These are phyloP conservation scores for Saturnispora galanensis DNA, from an alignment of 805 yeast genomes.

Conservation along the genomic window DNA sequence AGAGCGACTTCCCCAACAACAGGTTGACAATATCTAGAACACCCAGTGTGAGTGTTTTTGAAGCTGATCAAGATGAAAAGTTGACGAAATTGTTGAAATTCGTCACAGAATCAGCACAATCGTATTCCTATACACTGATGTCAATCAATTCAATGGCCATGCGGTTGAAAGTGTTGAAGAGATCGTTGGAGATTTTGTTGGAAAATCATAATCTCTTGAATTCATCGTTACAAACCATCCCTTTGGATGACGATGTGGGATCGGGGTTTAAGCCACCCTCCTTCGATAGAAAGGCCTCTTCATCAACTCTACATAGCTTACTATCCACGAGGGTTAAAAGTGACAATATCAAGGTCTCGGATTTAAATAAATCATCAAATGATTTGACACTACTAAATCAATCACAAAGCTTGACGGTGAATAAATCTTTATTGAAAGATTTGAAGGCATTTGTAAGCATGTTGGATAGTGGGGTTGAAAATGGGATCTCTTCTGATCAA, in stretches of 20 bases:
- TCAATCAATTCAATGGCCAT: conserved; percentile 75
- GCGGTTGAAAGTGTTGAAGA: conserved; percentile 60
- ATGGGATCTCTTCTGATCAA: conserved; percentile 17
- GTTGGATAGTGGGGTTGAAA: conserved; percentile 30
- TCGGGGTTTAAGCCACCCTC: background rate
- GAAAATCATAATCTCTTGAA: conserved; percentile 43
- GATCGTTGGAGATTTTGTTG: conserved; percentile 65
- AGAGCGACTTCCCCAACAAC: conserved; percentile 1
- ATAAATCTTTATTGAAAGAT: conserved; percentile 28
- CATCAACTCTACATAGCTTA: conserved; percentile 38
- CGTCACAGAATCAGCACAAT: conserved; percentile 73
- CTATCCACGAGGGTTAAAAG: conserved; percentile 23
- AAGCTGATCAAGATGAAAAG: background rate
- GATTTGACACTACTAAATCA: conserved; percentile 9
- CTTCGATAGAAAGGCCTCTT: conserved; percentile 34
- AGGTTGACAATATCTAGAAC: conserved; percentile 2
- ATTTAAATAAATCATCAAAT: background rate
- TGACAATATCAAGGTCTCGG: background rate
- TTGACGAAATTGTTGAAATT: conserved; percentile 32
- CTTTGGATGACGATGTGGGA: conserved; percentile 3
- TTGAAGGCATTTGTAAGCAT: conserved; percentile 40
- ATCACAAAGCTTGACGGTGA: conserved; percentile 8
- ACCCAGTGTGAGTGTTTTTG: background rate
- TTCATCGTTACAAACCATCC: conserved; percentile 16
- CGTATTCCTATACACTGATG: conserved; percentile 75